Percentiles rank a stretch among this genome's conserved stretches.
Conservation (phyloP, 2,329 filamentous ascomycete species). For the Chaetomiaceae sp. region DNA sequence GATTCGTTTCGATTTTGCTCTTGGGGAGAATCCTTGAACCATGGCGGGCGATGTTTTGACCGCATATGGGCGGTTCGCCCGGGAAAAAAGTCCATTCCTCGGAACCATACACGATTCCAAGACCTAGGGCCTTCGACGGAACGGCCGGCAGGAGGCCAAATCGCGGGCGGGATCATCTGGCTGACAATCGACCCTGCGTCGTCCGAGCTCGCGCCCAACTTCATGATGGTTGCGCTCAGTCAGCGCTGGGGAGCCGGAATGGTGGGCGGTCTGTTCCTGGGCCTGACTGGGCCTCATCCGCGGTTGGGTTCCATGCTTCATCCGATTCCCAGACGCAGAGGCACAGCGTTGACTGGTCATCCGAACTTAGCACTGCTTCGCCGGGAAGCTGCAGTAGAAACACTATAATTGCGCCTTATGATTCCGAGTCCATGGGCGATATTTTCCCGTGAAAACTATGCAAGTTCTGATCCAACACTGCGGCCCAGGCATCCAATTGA, state of each 20-base stretch:
- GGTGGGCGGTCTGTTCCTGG: too few relatives aligned
- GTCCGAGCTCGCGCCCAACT: slow-evolving; percentile 2
- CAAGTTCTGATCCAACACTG: neutral
- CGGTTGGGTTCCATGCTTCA: too few relatives aligned
- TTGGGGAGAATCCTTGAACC: neutral
- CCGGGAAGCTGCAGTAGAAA: neutral
- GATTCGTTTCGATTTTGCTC: slow-evolving; percentile 4
- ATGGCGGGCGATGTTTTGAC: neutral
- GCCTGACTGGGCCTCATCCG: too few relatives aligned
- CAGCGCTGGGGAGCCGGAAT: neutral
- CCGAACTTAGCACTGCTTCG: neutral
- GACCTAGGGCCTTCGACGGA: too few relatives aligned
- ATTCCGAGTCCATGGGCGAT: neutral
- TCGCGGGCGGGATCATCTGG: too few relatives aligned
- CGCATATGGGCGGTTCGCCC: neutral
- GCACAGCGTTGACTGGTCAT: neutral
- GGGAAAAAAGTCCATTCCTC: too few relatives aligned
- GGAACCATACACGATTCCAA: too few relatives aligned
- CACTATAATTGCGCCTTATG: neutral
- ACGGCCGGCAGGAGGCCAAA: too few relatives aligned
- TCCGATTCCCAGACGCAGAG: too few relatives aligned
- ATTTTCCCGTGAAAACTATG: neutral
- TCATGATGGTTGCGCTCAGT: neutral
- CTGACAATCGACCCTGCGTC: neutral
- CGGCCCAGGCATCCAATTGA: neutral